A percentile compares a stretch with the other conserved stretches of the same genome.
Conservation (phyloP, 108 stramenopile genomes). For the Cyclotella baltica region DNA sequence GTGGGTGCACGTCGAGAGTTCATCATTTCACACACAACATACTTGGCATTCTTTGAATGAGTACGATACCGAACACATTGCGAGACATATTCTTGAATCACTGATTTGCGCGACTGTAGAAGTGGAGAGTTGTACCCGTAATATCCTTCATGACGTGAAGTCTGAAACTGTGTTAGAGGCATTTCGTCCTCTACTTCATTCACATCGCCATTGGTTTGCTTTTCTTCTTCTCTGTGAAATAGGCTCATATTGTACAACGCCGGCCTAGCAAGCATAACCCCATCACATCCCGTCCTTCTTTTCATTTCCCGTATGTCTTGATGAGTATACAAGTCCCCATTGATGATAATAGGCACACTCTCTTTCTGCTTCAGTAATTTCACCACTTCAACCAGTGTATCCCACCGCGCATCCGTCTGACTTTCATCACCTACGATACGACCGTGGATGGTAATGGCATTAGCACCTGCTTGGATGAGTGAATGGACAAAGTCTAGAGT, state of each 20-base stretch:
- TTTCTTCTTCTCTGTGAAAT: slow-evolving; percentile 56
- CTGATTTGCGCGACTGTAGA: slow-evolving; percentile 72
- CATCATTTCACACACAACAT: slow-evolving; percentile 97
- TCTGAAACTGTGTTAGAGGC: slow-evolving; percentile 40
- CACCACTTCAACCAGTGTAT: slow-evolving; percentile 80
- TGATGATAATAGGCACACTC: slow-evolving; percentile 76
- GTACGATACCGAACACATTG: slow-evolving; percentile 75
- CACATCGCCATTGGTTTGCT: neutral
- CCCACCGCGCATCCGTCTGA: slow-evolving; percentile 78
- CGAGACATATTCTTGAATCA: slow-evolving; percentile 88
- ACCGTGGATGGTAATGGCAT: slow-evolving; percentile 95
- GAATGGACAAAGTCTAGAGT: slow-evolving; percentile 82
- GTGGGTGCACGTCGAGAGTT: slow-evolving; percentile 78
- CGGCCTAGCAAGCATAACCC: slow-evolving; percentile 94
- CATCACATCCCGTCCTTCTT: slow-evolving; percentile 73
- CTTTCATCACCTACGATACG: slow-evolving; percentile 73
- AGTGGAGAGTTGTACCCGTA: slow-evolving; percentile 65
- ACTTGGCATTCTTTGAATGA: slow-evolving; percentile 94
- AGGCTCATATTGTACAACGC: slow-evolving; percentile 91
- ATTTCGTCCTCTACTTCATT: slow-evolving; percentile 5
- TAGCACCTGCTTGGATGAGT: slow-evolving; percentile 92
- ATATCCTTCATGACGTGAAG: slow-evolving; percentile 31
- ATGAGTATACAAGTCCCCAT: slow-evolving; percentile 94
- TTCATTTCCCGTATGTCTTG: slow-evolving; percentile 72
- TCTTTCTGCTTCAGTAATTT: slow-evolving; percentile 53